Evolutionary conservation across 345 rosid species (phyloP), one percentile per base, ranked within the genome.

Genomic region (Fremontodendron californicum): DNA sequence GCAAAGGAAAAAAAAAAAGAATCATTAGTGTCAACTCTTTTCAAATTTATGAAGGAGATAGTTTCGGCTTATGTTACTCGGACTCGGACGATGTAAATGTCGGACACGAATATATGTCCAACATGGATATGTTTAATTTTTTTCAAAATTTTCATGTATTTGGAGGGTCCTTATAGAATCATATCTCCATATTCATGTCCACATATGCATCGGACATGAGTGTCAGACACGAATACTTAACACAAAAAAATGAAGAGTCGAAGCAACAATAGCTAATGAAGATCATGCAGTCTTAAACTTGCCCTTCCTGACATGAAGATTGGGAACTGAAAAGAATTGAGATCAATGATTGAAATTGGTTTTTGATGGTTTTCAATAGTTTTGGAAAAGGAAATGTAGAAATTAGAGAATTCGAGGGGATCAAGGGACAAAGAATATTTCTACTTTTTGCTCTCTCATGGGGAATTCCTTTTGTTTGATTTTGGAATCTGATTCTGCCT

Each of bases 401-500:
- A 31, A 45, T 70, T 46, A 29, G 74, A 70, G 73, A 46, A 69
- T 69, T 69, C 73, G n/a, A 27, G 25, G 55, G 57, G 23, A 66
- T 66, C 25, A 35, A 64, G 7, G 3, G 25, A n/a, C 25, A 13
- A 64, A 67, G 73, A 46, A 69, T 67, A 67, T 67, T 23, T 43
- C 37, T 2, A 25, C 48, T 10, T 43, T 31, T 23, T 75, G 68
- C 49, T 52, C 49, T 78, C 19, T 71, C 62, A 73, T 71, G 29
- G 62, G 62, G 67, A 73, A 68, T 46, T 25, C 58, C 64, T 54
- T 25, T 12, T 19, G 43, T 15, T 77, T 75, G 33, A 68, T 72
- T 72, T 57, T 46, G 78, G 86, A 75, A 82, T 81, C 79, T 78
- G 89, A 82, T 79, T 82, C 81, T 77, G 37, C 33, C 43, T 61